A percentile compares a stretch with the other conserved stretches of the same genome.
These are phyloP conservation scores for Pezicula radicicola DNA, from an alignment of 2,329 filamentous ascomycete genomes.

Conservation along the genomic window DNA sequence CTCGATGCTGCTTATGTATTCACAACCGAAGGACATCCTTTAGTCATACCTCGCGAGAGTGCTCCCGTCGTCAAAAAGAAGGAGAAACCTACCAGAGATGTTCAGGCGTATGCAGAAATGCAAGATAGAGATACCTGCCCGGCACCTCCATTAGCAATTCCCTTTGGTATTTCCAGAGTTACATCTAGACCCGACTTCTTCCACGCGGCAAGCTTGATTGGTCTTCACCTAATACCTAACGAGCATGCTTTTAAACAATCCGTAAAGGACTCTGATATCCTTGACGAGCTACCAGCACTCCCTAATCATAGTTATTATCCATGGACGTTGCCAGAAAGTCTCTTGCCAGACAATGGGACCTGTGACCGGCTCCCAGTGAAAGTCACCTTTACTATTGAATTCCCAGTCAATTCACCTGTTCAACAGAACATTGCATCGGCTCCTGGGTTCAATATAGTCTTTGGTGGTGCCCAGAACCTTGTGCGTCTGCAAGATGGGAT, in stretches of 20 bases:
- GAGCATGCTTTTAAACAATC: slow-evolving; percentile 42
- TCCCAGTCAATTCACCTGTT: slow-evolving; percentile 44
- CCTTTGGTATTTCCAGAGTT: slow-evolving; percentile 74
- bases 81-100: slow-evolving; percentile 15
- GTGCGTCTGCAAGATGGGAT: slow-evolving; percentile 44
- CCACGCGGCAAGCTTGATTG: slow-evolving; percentile 81
- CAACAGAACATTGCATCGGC: slow-evolving; percentile 17
- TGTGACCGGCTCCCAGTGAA: slow-evolving; percentile 70
- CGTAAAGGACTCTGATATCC: slow-evolving; percentile 35
- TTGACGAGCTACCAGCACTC: slow-evolving; percentile 39
- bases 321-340: slow-evolving; percentile 78
- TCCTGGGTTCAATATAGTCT: slow-evolving; percentile 39
- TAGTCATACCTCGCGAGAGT: slow-evolving; percentile 68
- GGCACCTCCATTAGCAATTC: slow-evolving; percentile 51
- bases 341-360: slow-evolving; percentile 75
- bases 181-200: slow-evolving; percentile 80
- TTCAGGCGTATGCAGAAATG: slow-evolving; percentile 32
- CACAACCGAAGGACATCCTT: slow-evolving; percentile 90
- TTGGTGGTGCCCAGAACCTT: slow-evolving; percentile 43
- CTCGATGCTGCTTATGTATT: slow-evolving; percentile 89
- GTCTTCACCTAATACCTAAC: slow-evolving; percentile 74
- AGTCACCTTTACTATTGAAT: slow-evolving; percentile 66
- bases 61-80: slow-evolving; percentile 10
- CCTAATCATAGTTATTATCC: slow-evolving; percentile 86
- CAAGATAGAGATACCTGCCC: slow-evolving; percentile 58